phyloP scores from a whole-genome alignment of 228 moss, liverwort and hornwort species.

The Sphagnum magellanicum region DNA sequence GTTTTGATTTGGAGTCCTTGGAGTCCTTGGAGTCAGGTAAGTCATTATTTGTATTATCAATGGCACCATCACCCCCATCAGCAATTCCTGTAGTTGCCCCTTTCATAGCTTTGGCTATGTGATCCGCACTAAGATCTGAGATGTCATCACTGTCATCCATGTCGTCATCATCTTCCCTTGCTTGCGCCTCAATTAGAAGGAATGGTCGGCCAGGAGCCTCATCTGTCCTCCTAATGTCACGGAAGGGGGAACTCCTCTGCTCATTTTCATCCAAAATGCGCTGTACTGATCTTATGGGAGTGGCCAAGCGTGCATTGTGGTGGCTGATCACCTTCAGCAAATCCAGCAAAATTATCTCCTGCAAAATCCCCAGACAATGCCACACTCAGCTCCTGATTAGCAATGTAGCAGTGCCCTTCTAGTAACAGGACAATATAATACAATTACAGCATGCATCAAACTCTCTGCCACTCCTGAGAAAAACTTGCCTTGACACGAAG shows the following conservation, averaged over 20 bases:
- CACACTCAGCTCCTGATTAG: too few species aligned
- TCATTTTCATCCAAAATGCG: constrained; percentile 88
- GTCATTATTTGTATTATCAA: constrained; percentile 25
- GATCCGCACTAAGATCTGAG: constrained; percentile 33
- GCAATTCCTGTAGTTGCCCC: constrained; percentile 19
- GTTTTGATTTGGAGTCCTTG: constrained; percentile 8
- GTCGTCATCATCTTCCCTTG: constrained; percentile 33
- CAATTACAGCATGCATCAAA: too few species aligned
- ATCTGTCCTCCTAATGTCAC: constrained; percentile 41
- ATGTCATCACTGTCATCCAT: constrained; percentile 37
- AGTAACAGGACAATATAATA: too few species aligned
- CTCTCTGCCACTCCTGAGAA: too few species aligned
- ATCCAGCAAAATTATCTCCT: constrained; percentile 92
- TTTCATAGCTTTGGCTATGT: constrained; percentile 18
- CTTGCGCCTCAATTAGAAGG: constrained; percentile 56
- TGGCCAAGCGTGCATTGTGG: constrained; percentile 91
- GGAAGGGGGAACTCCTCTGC: constrained; percentile 62
- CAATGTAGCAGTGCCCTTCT: too few species aligned
- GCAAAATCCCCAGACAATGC: constrained; percentile 3
- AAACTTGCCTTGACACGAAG: constrained; percentile 79
- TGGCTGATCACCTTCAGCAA: constrained; percentile 84
- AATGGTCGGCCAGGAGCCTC: constrained; percentile 36
- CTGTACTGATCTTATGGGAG: constrained; percentile 94
- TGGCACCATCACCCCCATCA: constrained; percentile 10
- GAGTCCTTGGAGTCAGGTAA: constrained; percentile 19